Evolutionary conservation across 768 basidiomycete genomes (phyloP).

Genomic region (Rhizopogon vesiculosus): DNA sequence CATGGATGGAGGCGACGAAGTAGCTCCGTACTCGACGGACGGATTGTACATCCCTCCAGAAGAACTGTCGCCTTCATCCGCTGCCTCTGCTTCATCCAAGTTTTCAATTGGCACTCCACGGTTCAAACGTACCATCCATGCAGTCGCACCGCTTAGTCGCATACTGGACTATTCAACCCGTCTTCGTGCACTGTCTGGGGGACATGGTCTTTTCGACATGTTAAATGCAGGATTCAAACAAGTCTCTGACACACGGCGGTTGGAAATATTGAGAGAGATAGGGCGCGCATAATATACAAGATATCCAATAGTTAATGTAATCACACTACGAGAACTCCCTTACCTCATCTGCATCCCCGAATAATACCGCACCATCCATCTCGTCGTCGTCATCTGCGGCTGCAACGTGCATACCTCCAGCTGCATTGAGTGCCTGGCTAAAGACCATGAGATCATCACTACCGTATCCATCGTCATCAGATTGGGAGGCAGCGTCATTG

Average conservation of each 20-base stretch:
- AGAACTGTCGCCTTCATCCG: conserved; percentile 69
- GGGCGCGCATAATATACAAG: conserved; percentile 51
- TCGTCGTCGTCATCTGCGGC: conserved; percentile 73
- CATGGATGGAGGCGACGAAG: conserved; percentile 33
- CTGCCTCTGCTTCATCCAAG: conserved; percentile 22
- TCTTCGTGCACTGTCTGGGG: conserved; percentile 76
- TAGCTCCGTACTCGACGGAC: conserved; percentile 46
- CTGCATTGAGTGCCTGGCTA: conserved; percentile 63
- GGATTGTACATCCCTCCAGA: conserved; percentile 73
- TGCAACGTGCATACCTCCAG: conserved; percentile 52
- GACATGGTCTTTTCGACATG: conserved; percentile 81
- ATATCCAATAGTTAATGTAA: conserved; percentile 10
- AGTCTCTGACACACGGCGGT: conserved; percentile 55
- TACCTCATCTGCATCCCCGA: conserved; percentile 80
- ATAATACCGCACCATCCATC: conserved; percentile 66
- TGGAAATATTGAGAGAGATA: conserved; percentile 75
- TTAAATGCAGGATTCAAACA: conserved; percentile 68
- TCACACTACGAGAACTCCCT: conserved; percentile 44
- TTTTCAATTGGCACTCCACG: conserved; percentile 29
- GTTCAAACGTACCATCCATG: conserved; percentile 63
- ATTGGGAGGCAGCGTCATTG: conserved; percentile 25
- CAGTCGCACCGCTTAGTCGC: conserved; percentile 71
- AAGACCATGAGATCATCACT: conserved; percentile 65
- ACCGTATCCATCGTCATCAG: conserved; percentile 29
- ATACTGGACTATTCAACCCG: conserved; percentile 80